These are phyloP conservation scores for Starmerella scarabaei DNA, from an alignment of 805 yeast species.

Conservation along the genomic window DNA sequence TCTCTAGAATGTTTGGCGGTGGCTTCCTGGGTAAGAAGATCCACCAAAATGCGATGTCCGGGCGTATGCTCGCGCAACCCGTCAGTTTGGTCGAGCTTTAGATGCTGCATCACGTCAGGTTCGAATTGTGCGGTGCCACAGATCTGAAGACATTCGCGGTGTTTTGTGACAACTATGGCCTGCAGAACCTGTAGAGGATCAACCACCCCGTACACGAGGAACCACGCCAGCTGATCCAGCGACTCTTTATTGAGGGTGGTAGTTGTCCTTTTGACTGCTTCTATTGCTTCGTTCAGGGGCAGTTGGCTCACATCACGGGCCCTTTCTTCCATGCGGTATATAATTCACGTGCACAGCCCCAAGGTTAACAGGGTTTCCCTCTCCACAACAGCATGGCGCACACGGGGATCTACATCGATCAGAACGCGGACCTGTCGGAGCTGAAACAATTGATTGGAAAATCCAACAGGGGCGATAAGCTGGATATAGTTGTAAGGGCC, in stretches of 20 bases:
- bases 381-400: conserved; percentile 8
- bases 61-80: neutral
- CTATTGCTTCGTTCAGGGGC: too few relatives aligned
- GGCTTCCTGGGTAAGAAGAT: too few relatives aligned
- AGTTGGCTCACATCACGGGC: neutral
- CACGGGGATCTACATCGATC: conserved; percentile 8
- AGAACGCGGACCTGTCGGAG: neutral
- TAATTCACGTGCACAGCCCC: too few relatives aligned
- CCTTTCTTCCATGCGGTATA: too few relatives aligned
- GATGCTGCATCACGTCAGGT: conserved; percentile 5
- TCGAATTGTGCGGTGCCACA: conserved; percentile 11
- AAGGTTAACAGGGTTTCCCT: too few relatives aligned
- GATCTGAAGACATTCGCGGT: neutral
- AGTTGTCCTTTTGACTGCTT: too few relatives aligned
- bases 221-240: conserved; percentile 8
- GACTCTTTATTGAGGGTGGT: too few relatives aligned
- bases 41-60: neutral
- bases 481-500: conserved; percentile 13
- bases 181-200: conserved; percentile 8
- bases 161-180: conserved; percentile 1
- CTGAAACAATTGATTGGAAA: conserved; percentile 1
- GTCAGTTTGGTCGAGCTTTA: neutral
- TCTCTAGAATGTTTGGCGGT: too few relatives aligned
- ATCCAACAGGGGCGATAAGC: conserved; percentile 7
- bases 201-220: conserved; percentile 5